These are phyloP conservation scores for Mesotaenium endlicherianum DNA, from an alignment of 139 green algal species.

Conservation along the genomic window DNA sequence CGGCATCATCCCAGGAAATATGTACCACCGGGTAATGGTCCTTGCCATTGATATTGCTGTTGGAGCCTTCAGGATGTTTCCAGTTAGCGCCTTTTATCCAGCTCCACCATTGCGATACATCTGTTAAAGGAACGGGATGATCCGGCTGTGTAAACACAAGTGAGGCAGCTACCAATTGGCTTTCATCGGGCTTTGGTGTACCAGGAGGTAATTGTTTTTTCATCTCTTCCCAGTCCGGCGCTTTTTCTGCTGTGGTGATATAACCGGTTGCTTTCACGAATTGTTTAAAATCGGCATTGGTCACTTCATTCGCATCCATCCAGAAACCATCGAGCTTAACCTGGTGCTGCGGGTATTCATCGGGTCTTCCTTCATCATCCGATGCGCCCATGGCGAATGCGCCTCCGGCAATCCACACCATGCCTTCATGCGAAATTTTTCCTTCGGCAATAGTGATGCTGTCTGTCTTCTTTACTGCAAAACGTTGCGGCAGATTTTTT, in stretches of 20 bases:
- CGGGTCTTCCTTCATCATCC: not conserved
- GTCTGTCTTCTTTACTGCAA: too few relatives aligned
- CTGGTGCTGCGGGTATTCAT: not conserved
- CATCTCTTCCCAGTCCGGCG: not conserved
- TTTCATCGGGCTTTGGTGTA: not conserved
- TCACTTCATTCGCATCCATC: conserved; percentile 23
- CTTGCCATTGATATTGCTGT: not conserved
- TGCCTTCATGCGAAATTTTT: too few relatives aligned
- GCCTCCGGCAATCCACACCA: not conserved
- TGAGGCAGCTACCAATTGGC: not conserved
- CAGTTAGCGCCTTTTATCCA: conserved; percentile 7
- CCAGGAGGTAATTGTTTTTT: not conserved
- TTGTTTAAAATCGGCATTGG: conserved; percentile 5
- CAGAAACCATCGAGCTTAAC: not conserved
- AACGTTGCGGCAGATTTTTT: too few relatives aligned
- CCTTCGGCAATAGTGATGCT: too few relatives aligned
- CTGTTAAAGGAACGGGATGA: not conserved
- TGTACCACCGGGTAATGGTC: conserved; percentile 16
- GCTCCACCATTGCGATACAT: not conserved
- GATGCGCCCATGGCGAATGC: not conserved
- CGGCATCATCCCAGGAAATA: conserved; percentile 44
- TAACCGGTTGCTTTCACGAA: conserved; percentile 28
- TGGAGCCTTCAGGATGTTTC: not conserved
- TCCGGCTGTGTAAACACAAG: not conserved
- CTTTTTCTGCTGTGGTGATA: not conserved